These are phyloP conservation scores for Raffaelea ambrosiae DNA, from an alignment of 2,329 filamentous ascomycete genomes.

Conservation along the genomic window DNA sequence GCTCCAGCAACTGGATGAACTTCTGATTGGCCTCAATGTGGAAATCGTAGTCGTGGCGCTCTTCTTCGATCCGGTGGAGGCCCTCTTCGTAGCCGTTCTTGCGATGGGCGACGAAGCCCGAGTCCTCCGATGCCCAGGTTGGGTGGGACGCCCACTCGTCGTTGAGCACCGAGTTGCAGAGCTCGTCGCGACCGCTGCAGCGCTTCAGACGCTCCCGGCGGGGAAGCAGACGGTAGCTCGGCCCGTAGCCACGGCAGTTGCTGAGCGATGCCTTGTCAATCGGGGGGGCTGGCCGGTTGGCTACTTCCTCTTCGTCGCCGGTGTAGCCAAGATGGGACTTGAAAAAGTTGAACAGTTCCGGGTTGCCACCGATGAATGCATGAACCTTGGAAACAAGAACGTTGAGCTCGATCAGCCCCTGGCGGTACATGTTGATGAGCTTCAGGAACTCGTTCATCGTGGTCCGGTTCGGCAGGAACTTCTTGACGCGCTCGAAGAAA, in stretches of 20 bases:
- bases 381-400: slow-evolving; percentile 75
- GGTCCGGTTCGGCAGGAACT: slow-evolving; percentile 86
- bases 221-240: slow-evolving; percentile 87
- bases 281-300: slow-evolving; percentile 68
- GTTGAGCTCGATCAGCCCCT: slow-evolving; percentile 82
- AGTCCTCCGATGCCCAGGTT: slow-evolving; percentile 97
- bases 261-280: slow-evolving; percentile 81
- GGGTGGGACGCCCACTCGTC: slow-evolving; percentile 98
- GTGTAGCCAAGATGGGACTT: slow-evolving; percentile 75
- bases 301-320: slow-evolving; percentile 66
- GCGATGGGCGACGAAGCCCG: slow-evolving; percentile 91
- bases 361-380: slow-evolving; percentile 78
- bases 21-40: slow-evolving; percentile 93
- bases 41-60: slow-evolving; percentile 97
- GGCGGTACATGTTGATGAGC: slow-evolving; percentile 89
- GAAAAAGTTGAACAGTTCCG: slow-evolving; percentile 84
- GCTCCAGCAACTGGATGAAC: slow-evolving; percentile 92
- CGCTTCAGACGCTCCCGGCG: slow-evolving; percentile 85
- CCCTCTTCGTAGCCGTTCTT: slow-evolving; percentile 96
- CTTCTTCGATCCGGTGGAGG: slow-evolving; percentile 92
- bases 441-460: slow-evolving; percentile 95
- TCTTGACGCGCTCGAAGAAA: slow-evolving; percentile 96
- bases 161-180: slow-evolving; percentile 88
- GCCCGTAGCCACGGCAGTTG: slow-evolving; percentile 91
- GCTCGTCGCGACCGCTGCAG: slow-evolving; percentile 88